Evolutionary conservation across 2,329 filamentous ascomycete species (phyloP), one percentile per base, ranked within the genome.

Genomic region (Aspergillus intermedius): DNA sequence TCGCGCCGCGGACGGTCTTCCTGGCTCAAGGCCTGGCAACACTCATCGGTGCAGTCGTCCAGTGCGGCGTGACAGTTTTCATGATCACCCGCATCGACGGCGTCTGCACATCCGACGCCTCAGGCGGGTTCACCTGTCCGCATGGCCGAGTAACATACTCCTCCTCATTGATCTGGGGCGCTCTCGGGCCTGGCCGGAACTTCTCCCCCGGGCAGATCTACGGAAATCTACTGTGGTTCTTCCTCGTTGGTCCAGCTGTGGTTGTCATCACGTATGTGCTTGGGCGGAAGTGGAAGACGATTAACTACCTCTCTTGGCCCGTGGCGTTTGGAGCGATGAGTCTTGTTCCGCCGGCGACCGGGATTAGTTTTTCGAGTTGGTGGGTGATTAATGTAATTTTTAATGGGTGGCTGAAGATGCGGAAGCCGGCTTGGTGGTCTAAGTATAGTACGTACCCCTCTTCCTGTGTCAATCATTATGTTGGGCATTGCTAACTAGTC

Each of bases 291-390:
- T 69, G 83, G 83, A 52, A 79, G 74, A 57, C 77, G 72, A 21
- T 81, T 66, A 79, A 83, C 51, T 88, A 86, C 61, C 69, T 88
- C 52, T 85, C 80, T 60, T 79, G 80, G 53, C 85, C 84, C 0
- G 76, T 87, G 28, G 77, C 88, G 48, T 86, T 84, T 56, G 83
- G 83, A 41, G 83, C 82, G 19, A 78, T 80, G 15, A 78, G 80
- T 44, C 71, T 76, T 55, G 75, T 88, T 2, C 85, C 85, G 6
- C 84, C 85, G 0, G 85, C 85, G 0, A 86, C 82, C 0, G 79
- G 82, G 0, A 81, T 85, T 58, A 87, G 79, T 51, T 88, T 87
- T 60, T 79, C 85, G 21, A 82, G 82, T 54, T 88, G 85, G 85
- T 75, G 72, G 64, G 65, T 73, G 22, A 70, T 76, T 40, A 74